A percentile compares a stretch with the other conserved stretches of the same genome.
Evolutionary conservation across 441 rosid species (phyloP).

Genomic region (Daphne laureola): DNA sequence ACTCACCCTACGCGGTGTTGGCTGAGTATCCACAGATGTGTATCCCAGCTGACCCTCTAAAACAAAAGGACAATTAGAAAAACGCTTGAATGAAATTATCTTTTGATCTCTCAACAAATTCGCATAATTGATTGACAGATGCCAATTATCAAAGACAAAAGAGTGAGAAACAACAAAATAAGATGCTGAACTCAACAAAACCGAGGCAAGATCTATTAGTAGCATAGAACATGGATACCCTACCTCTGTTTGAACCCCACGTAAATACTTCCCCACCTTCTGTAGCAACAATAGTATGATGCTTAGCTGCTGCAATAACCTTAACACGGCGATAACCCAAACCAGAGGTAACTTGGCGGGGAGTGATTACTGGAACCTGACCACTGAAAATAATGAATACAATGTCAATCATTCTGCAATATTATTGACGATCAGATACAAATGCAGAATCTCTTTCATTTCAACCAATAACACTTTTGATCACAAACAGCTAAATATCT

Average conservation of each 20-base stretch:
- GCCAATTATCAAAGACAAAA: too few relatives aligned
- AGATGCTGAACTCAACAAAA: background rate
- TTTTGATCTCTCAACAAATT: too few relatives aligned
- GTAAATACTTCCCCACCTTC: conserved; percentile 91
- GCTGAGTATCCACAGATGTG: conserved; percentile 90
- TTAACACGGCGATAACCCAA: conserved; percentile 78
- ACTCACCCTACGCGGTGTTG: conserved; percentile 93
- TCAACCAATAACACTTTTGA: too few relatives aligned
- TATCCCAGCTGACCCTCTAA: conserved; percentile 99
- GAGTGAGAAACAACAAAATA: too few relatives aligned
- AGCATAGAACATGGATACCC: conserved; percentile 1
- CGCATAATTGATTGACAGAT: too few relatives aligned
- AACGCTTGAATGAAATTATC: background rate
- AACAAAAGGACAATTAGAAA: conserved; percentile 21
- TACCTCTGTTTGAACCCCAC: conserved; percentile 99
- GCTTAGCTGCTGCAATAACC: conserved; percentile 98
- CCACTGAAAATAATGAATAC: conserved; percentile 56
- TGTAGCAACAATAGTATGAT: conserved; percentile 91
- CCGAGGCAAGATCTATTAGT: background rate
- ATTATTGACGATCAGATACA: too few relatives aligned
- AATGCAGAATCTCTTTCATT: too few relatives aligned
- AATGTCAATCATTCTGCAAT: conserved; percentile 12
- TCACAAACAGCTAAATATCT: too few relatives aligned
- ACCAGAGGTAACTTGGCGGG: conserved; percentile 85
- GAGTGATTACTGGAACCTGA: conserved; percentile 99